These are phyloP conservation scores for Blastomyces percursus DNA, from an alignment of 2,329 filamentous ascomycete genomes.

Conservation along the genomic window DNA sequence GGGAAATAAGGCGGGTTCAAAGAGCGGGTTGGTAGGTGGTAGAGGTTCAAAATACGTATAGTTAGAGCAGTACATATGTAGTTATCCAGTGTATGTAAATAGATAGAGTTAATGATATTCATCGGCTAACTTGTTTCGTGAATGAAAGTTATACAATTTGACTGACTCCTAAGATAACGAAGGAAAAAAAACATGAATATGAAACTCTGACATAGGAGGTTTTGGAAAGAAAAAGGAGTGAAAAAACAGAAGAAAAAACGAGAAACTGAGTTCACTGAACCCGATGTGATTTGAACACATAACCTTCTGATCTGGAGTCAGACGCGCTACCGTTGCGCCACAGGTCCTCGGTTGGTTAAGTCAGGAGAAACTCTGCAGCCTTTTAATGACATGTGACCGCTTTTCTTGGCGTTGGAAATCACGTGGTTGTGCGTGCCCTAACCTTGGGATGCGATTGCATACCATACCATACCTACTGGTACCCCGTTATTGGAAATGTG, in stretches of 20 bases:
- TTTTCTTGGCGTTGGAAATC: neutral
- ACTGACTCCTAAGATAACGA: too few relatives aligned
- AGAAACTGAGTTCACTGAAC: constrained; percentile 3
- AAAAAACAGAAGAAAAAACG: constrained; percentile 1
- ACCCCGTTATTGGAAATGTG: too few relatives aligned
- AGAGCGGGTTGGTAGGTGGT: neutral
- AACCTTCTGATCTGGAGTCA: constrained; percentile 15
- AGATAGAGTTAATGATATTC: too few relatives aligned
- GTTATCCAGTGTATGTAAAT: too few relatives aligned
- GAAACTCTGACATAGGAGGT: too few relatives aligned
- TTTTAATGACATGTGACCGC: neutral
- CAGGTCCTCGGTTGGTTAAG: constrained; percentile 5
- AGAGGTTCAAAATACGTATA: neutral
- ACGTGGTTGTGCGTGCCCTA: neutral
- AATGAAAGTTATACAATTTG: too few relatives aligned
- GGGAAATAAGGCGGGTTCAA: neutral
- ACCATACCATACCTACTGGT: too few relatives aligned
- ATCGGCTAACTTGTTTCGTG: too few relatives aligned
- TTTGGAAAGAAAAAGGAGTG: too few relatives aligned
- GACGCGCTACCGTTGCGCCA: constrained; percentile 14
- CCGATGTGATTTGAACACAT: constrained; percentile 13
- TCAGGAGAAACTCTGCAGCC: too few relatives aligned
- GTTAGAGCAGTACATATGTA: neutral
- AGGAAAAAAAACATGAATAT: too few relatives aligned
- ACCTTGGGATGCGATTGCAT: neutral